Percentiles rank a stretch among this genome's conserved stretches.
Conservation (phyloP, 306 rosid genomes). For the Quillaja saponaria region DNA sequence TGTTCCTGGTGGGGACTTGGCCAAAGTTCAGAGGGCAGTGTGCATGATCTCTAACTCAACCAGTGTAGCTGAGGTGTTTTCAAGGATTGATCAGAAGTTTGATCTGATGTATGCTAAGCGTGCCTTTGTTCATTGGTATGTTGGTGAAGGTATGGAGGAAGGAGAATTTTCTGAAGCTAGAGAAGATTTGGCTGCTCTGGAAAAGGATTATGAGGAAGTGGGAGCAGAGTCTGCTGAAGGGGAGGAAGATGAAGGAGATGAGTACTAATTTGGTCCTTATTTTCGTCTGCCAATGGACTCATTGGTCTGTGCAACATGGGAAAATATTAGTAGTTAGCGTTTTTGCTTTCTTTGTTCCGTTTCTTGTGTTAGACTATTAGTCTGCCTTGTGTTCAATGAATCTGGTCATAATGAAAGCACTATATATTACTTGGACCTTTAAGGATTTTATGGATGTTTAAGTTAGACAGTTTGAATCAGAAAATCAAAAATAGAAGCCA, state of each 20-base stretch:
- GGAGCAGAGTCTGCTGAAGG: slow-evolving; percentile 50
- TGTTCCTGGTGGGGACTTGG: slow-evolving; percentile 49
- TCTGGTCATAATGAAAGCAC: too few species aligned
- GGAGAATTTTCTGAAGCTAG: slow-evolving; percentile 48
- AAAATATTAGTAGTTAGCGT: too few species aligned
- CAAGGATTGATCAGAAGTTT: slow-evolving; percentile 48
- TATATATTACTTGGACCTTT: too few species aligned
- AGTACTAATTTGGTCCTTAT: slow-evolving; percentile 22
- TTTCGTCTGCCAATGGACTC: slow-evolving; percentile 39
- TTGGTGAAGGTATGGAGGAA: slow-evolving; percentile 55
- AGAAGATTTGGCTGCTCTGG: slow-evolving; percentile 50
- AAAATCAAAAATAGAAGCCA: too few species aligned
- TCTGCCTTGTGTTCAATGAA: too few species aligned
- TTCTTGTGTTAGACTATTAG: too few species aligned
- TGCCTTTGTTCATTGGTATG: slow-evolving; percentile 52
- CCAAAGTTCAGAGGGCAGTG: slow-evolving; percentile 49
- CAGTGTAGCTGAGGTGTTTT: slow-evolving; percentile 48
- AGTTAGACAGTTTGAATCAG: too few species aligned
- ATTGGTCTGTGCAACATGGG: slow-evolving; percentile 28
- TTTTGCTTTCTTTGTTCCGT: too few species aligned
- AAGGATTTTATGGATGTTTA: too few species aligned
- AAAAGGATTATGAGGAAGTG: slow-evolving; percentile 54
- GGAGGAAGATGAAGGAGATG: slow-evolving; percentile 47
- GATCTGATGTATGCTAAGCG: slow-evolving; percentile 52
- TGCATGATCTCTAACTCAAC: slow-evolving; percentile 52